These are phyloP conservation scores for Pichia gijzeniarum DNA, from an alignment of 805 yeast genomes.

Conservation along the genomic window DNA sequence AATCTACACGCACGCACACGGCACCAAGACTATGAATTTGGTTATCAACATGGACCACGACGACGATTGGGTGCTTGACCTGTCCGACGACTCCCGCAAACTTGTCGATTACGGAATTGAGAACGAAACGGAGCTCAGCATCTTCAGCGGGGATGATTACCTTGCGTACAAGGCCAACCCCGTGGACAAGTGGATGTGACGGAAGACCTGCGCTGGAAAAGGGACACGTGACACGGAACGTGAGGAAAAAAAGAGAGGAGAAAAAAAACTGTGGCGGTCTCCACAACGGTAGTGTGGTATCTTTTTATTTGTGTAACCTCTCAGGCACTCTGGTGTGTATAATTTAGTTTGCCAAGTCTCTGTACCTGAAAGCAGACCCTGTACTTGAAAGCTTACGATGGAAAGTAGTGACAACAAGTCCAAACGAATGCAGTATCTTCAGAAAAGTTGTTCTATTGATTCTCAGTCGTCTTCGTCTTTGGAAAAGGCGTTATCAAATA, in stretches of 20 bases:
- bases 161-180: conserved; percentile 70
- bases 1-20: conserved; percentile 91
- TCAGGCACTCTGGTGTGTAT: background rate
- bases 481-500: background rate
- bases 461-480: background rate
- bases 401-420: too few species aligned
- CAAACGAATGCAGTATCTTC: conserved; percentile 5
- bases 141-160: conserved; percentile 68
- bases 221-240: too few species aligned
- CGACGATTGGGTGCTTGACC: conserved; percentile 62
- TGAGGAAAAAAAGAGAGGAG: too few species aligned
- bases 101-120: conserved; percentile 51
- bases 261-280: too few species aligned
- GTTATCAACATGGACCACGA: conserved; percentile 80
- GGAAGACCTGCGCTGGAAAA: too few species aligned
- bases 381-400: too few species aligned
- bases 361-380: too few species aligned
- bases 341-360: background rate
- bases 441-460: conserved; percentile 1
- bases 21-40: conserved; percentile 86
- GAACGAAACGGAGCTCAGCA: conserved; percentile 87
- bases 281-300: too few species aligned
- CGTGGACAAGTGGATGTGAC: conserved; percentile 27
- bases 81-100: conserved; percentile 33
- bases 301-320: too few species aligned